Evolutionary conservation across 148 eudicot species (phyloP), one percentile per base, ranked within the genome.

Genomic region (Simmondsia chinensis): DNA sequence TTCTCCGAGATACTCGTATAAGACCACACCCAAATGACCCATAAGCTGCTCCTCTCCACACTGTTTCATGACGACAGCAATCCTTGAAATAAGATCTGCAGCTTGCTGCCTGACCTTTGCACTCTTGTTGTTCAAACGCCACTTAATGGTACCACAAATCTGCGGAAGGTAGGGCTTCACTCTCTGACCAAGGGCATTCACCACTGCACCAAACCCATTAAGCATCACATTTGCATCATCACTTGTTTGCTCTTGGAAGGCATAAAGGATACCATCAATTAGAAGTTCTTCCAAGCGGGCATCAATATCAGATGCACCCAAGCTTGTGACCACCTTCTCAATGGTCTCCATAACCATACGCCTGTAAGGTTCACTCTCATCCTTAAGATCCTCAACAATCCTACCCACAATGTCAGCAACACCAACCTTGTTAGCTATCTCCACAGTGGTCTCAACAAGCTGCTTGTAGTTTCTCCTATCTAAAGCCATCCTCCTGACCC

Each of bases 191-290:
- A 89, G 87, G 25, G 95, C 53, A 53, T 84, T 84, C 2, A 89
- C 97, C 51, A 89, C 97, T 25, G 97, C 97, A 63, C 97, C 97
- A 63, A 84, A 89, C 14, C 97, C 95, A 56, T 81, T 89, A 33
- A 89, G 97, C 97, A 89, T 89, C 45, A 89, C 97, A 65, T 89
- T 89, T 9, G 97, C 97, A 73, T 89, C 97, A 46, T 89, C 95
- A 60, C 95, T 84, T 8, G 95, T 89, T 66, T 89, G 95, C 65
- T 89, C 97, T 52, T 89, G 97, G 69, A 89, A 89, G 16, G 97
- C 95, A 50, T 89, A 89, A 1, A 89, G 83, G 29, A 89, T 89
- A 2, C 95, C 97, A 69, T 89, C 97, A 56, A 89, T 84, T 42
- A 89, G 61, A 24, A 89, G 95, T 76, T 89, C 95, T 64, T 89